Evolutionary conservation across 805 yeast species (phyloP).

Genomic region (Yamadazyma olivae): DNA sequence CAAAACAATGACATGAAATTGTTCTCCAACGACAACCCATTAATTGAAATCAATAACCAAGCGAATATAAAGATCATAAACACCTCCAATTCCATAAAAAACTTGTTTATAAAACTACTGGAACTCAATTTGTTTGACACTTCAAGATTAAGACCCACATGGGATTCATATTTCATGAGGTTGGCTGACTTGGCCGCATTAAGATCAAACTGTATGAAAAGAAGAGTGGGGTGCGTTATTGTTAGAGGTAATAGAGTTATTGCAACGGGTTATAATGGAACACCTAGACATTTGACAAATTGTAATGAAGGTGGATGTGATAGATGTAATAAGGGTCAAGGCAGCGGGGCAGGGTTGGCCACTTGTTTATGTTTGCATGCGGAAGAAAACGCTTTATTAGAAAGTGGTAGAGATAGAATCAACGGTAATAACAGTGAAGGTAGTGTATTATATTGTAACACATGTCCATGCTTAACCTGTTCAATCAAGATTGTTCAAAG

Average conservation of each 20-base stretch:
- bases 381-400: slow-evolving; percentile 92
- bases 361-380: slow-evolving; percentile 96
- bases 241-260: slow-evolving; percentile 82
- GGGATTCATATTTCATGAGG: slow-evolving; percentile 97
- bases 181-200: slow-evolving; percentile 90
- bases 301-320: slow-evolving; percentile 96
- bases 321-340: slow-evolving; percentile 74
- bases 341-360: slow-evolving; percentile 60
- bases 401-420: slow-evolving; percentile 87
- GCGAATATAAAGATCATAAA: slow-evolving; percentile 45
- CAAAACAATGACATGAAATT: slow-evolving; percentile 27
- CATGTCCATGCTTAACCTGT: slow-evolving; percentile 97
- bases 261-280: slow-evolving; percentile 97
- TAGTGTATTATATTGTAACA: slow-evolving; percentile 83
- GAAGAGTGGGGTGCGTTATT: slow-evolving; percentile 95
- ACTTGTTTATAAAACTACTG: slow-evolving; percentile 36
- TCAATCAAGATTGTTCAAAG: slow-evolving; percentile 91
- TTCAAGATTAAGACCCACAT: slow-evolving; percentile 74
- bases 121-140: slow-evolving; percentile 34
- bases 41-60: slow-evolving; percentile 56
- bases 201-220: slow-evolving; percentile 93
- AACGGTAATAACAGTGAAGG: slow-evolving; percentile 19
- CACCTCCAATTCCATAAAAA: slow-evolving; percentile 33
- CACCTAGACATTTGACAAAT: slow-evolving; percentile 82
- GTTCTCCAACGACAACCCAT: slow-evolving; percentile 46